Base-by-base conservation (phyloP, 768 basidiomycete genomes). In the Cyclocybe aegerita region DNA sequence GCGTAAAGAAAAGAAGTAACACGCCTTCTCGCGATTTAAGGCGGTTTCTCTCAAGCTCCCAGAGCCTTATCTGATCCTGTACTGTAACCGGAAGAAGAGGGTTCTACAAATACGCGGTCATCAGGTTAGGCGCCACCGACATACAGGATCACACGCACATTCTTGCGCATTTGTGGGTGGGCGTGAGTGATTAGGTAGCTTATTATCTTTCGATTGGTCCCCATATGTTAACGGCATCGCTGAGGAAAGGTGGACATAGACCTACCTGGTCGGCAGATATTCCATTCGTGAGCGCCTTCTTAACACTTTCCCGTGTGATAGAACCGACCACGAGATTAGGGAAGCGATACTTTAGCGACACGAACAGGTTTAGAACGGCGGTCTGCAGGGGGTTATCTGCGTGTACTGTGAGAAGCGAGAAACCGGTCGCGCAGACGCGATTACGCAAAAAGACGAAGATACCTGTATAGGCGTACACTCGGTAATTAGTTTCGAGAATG, bases 401-500 rank as follows among this genome's bases (percentile, higher is more conserved):
- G 54, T 44, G 45, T n/a, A 34, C 53, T 48, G 60, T 55, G 46
- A 54, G 52, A 42, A 42, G 55, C 51, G 54, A 55, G 51, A 58
- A 58, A 54, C 32, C 46, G 35, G 49, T 38, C 46, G 53, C 43
- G 50, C 48, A 52, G 52, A 67, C 49, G 49, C 49, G 34, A 58
- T 60, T 50, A 65, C 52, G 57, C 49, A 49, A 62, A 61, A 38
- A 33, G 43, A 48, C n/a, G 4, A 23, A 23, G 46, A 45, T 67
- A 94, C 94, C 88, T 33, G 97, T 99, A 69, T 99, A 99, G 4
- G 97, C 97, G 66, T 98, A 99, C 55, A 99, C 73, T 58, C 94
- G 88, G 73, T 98, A 98, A 73, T 99, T 98, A 14, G 97, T 98
- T 74, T 99, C 97, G 38, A 99, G 78, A 58, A 98, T 85, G 59